Base-by-base conservation (phyloP, 1,284 basidiomycete species). In the Puccinia coronata region DNA sequence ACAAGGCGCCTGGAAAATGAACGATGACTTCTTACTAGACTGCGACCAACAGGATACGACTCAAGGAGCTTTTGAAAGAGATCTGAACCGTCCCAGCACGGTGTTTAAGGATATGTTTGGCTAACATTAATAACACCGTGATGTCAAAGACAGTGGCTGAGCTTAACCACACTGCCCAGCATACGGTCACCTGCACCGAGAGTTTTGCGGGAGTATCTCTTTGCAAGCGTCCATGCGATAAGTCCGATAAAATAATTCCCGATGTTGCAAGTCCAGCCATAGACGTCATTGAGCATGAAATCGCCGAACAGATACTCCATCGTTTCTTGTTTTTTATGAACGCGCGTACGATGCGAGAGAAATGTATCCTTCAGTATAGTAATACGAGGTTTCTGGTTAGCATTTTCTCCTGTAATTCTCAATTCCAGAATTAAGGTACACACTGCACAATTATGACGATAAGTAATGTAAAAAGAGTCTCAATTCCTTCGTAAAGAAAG, bases 401-500 rank as follows among this genome's bases (percentile, higher is more conserved):
- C 34, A 18, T 39, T n/a, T 49, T 39, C 14, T 28, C 59, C 36
- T 59, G 6, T 11, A 34, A 9, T 4, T 14, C 59, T 63, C 59
- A 63, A 47, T 18, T 43, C 31, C 36, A 25, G 53, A 28, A 39
- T 20, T 1, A 18, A 65, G 14, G 11, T 61, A 76, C 74, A 49
- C 43, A 76, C 74, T 76, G 74, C 25, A 76, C 74, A 43, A 65
- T 34, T 16, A 49, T 43, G 25, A 76, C 74, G 28, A 76, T 76
- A n/a, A 61, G 28, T 20, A 76, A 12, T 9, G 74, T 76, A 39
- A 49, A 65, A 25, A 76, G 36, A 14, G 74, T 76, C n/a, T 63
- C 74, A 20, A 76, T 61, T 63, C n/a, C 74, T 65, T 76, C 74
- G 47, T 76, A 76, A 11, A 76, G 41, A 20, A 51, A 76, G 18